Conservation (phyloP, 1,139 yeast species). For the Yamadazyma diddensiae region DNA sequence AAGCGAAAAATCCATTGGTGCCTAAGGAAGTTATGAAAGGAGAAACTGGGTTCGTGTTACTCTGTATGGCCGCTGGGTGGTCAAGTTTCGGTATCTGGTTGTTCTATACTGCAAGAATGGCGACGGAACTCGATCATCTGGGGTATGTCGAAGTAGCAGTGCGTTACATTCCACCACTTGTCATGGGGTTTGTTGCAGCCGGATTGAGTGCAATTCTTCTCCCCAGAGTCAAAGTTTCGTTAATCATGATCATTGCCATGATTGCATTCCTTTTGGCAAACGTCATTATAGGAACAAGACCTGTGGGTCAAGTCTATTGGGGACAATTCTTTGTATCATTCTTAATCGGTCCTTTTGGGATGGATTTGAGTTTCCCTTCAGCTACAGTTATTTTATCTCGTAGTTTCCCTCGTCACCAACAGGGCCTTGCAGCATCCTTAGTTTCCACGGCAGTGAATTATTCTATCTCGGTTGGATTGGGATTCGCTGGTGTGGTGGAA, state of each 20-base stretch:
- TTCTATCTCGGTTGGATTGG: conserved; percentile 61
- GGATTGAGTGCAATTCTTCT: conserved; percentile 38
- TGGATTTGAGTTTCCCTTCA: conserved; percentile 68
- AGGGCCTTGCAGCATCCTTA: conserved; percentile 66
- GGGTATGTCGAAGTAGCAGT: conserved; percentile 38
- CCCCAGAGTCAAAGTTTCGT: conserved; percentile 34
- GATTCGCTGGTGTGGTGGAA: conserved; percentile 64
- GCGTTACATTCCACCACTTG: conserved; percentile 35
- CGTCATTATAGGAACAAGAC: conserved; percentile 13
- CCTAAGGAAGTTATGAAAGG: conserved; percentile 42
- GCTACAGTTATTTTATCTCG: conserved; percentile 51
- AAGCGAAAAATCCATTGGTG: conserved; percentile 42
- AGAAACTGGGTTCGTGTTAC: conserved; percentile 44
- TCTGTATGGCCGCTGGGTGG: conserved; percentile 57
- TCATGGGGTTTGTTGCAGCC: conserved; percentile 49
- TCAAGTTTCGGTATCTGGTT: conserved; percentile 60
- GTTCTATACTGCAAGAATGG: conserved; percentile 41
- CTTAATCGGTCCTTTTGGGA: conserved; percentile 52
- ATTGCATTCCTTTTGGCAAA: conserved; percentile 13
- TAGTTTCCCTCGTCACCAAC: conserved; percentile 51
- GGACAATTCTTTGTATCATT: conserved; percentile 45
- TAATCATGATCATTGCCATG: conserved; percentile 42
- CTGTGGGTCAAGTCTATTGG: conserved; percentile 15
- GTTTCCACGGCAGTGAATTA: conserved; percentile 62
- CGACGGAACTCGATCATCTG: conserved; percentile 25